Base-by-base conservation (phyloP, 371 early-diverging fungal genomes). In the Mortierella sp. region DNA sequence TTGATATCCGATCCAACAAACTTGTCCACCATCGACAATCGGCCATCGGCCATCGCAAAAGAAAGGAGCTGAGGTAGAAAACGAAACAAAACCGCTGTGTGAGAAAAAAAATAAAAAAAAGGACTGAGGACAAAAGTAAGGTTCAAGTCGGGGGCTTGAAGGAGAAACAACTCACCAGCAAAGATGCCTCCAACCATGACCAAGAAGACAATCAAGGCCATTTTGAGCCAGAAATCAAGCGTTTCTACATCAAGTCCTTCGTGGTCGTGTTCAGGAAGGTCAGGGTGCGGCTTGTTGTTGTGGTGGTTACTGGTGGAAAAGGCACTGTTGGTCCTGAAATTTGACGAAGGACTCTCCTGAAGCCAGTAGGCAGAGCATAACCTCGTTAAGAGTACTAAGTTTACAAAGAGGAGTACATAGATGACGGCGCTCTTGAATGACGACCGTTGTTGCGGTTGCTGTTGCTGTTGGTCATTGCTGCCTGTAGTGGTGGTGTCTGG, bases 191-290 rank as follows among this genome's bases (percentile, higher is more conserved):
- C 86, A 70, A 86, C 38, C 77, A 77, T 60, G 63, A 86, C 86
- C 72, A 86, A 50, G 57, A 79, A 77, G 24, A 86, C 82, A 34
- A 82, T 88, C 63, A 88, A 60, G 11, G 84, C 79, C 74, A 91
- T 79, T 70, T 87, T 87, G 72, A 89, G 88, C 86, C 88, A 91
- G 76, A 90, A 91, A 16, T 70, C 83, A 24, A 80, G 57, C 8
- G 82, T 71, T 14, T 52, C 70, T 19, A 72, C 58, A 44, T 84
- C 79, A 34, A 54, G 78, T 26, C 77, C 84, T 21, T 57, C 81
- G 21, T 81, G 74, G 10, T 75, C 82, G 1, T 34, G 74, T 11
- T 45, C 68, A 42, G 63, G 34, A 6, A 38, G 42, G 42, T 38
- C 68, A 68, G 9, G 38, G 44, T 38, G 44, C 42, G 68, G 63